phyloP scores from a whole-genome alignment of 1,284 basidiomycete species.

The Moesziomyces sp. region DNA sequence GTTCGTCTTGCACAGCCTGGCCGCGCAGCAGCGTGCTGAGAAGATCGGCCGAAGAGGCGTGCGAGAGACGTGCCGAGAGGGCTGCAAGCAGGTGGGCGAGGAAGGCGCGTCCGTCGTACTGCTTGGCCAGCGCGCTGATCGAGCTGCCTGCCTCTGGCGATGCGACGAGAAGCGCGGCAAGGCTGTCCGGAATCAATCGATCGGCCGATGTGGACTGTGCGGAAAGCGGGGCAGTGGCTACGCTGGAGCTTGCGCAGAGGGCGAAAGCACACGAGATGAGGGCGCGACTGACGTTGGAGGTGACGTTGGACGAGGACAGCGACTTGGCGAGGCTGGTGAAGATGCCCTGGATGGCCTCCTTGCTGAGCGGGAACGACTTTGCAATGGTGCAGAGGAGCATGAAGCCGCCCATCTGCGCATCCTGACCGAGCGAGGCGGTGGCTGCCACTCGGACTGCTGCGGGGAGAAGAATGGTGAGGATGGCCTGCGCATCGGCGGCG shows the following conservation, averaged over 20 bases:
- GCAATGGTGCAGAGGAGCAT: conserved; percentile 61
- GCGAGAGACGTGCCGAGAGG: conserved; percentile 31
- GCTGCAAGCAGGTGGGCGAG: conserved; percentile 41
- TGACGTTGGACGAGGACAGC: conserved; percentile 11
- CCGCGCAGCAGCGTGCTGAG: conserved; percentile 35
- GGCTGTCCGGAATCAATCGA: conserved; percentile 42
- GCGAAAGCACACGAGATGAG: conserved; percentile 51
- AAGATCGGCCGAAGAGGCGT: conserved; percentile 27
- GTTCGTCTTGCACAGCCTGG: conserved; percentile 22
- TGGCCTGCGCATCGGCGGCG: conserved; percentile 53
- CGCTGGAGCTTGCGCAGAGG: conserved; percentile 48
- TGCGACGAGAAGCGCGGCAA: conserved; percentile 32
- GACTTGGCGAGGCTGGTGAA: conserved; percentile 45
- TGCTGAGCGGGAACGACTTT: conserved; percentile 55
- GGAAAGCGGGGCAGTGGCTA: conserved; percentile 25
- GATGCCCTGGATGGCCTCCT: conserved; percentile 51
- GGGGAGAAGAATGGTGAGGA: conserved; percentile 67
- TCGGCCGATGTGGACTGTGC: conserved; percentile 17
- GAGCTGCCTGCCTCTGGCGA: conserved; percentile 27
- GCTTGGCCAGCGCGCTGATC: conserved; percentile 24
- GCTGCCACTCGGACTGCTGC: conserved; percentile 57
- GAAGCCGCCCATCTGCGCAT: conserved; percentile 54
- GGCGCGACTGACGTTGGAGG: conserved; percentile 38
- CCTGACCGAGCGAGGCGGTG: conserved; percentile 34
- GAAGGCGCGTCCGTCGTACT: conserved; percentile 52